phyloP scores from a whole-genome alignment of 768 basidiomycete genomes.

The Gymnopilus dilepis region DNA sequence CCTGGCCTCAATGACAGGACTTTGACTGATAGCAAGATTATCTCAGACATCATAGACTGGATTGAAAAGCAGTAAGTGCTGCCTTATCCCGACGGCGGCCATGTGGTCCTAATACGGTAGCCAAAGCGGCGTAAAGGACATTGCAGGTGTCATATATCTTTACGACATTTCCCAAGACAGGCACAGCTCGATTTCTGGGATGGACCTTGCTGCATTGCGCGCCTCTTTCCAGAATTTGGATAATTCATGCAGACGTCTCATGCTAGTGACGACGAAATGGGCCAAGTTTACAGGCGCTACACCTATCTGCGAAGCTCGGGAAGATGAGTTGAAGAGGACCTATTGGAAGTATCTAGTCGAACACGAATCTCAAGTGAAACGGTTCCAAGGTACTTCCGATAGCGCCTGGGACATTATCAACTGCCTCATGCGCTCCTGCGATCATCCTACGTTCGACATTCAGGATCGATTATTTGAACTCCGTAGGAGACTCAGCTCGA shows the following conservation, averaged over 20 bases:
- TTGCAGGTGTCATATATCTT: slow-evolving; percentile 4
- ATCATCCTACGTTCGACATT: no score
- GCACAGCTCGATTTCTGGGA: background rate
- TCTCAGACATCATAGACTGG: background rate
- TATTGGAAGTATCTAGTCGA: background rate
- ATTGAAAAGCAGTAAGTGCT: background rate
- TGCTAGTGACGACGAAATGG: background rate
- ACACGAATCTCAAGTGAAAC: background rate
- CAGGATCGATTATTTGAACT: no score
- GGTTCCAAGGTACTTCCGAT: background rate
- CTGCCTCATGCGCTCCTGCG: no score
- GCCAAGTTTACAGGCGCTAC: background rate
- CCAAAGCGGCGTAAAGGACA: background rate
- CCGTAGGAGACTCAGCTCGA: no score
- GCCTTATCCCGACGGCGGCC: background rate
- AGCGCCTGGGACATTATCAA: slow-evolving; percentile 1
- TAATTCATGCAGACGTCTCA: background rate
- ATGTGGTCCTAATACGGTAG: no score
- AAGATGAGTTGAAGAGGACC: background rate
- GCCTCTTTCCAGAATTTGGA: background rate
- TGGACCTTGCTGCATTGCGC: background rate
- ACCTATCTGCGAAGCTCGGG: background rate
- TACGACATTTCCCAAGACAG: background rate
- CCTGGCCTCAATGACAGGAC: background rate
- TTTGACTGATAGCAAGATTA: background rate